Base-by-base conservation (phyloP, 164 flowering plant genomes). In the Tetrastigma voinierianum region DNA sequence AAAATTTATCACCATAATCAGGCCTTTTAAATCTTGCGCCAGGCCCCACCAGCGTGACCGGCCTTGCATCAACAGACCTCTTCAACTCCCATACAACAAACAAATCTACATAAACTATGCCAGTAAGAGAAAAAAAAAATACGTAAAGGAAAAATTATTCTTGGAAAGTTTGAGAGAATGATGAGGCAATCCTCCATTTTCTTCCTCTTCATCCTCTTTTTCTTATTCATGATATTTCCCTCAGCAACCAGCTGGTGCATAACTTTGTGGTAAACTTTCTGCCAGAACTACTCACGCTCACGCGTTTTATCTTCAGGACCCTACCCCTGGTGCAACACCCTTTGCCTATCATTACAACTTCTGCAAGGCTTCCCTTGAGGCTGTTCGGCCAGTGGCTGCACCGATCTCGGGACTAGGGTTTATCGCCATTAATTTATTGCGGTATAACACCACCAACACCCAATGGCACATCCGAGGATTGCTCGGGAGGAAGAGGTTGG, bases 341-440 rank as follows among this genome's bases (percentile, higher is more conserved):
- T 84, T 87, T 0, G 79, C 81, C 74, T 4, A 87, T 18, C 66
- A 43, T 66, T 74, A 68, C 75, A 56, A 55, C 61, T 83, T 87
- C 81, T 87, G 91, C 68, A 66, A 65, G 1, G 18, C 73, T 1
- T 74, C 86, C 3, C 83, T 85, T 17, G 70, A 70, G 32, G 66
- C 84, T 10, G 80, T 77, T n/a, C 83, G 1, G 70, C 61, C 18
- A 73, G 83, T 81, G 67, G 23, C 18, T 70, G 73, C 11, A 83
- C 83, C 1, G 51, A 53, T 25, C 76, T 82, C 0, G 1, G 69
- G 71, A 5, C 84, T 88, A 1, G 91, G 89, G 0, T 9, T 32
- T 46, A 78, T 85, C 67, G 72, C 89, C 1, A 74, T 85, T 46
- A 53, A 76, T 16, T 57, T 85, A 2, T 18, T 64, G 1, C 59